Conservation (phyloP, 768 basidiomycete species). For the Boletus eberwhitei region DNA sequence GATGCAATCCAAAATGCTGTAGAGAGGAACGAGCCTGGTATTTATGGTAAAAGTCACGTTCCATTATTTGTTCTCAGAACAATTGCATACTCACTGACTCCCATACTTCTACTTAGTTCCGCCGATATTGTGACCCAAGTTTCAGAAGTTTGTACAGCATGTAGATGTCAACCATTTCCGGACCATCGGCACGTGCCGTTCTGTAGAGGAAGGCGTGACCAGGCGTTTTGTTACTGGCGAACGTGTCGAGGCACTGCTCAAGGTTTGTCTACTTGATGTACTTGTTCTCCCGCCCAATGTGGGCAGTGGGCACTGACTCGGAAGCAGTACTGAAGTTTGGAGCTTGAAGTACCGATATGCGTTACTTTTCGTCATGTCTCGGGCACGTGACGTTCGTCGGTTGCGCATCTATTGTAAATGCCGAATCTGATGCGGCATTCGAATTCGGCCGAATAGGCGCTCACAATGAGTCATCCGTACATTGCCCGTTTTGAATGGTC, state of each 20-base stretch:
- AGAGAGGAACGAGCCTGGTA: conserved; percentile 57
- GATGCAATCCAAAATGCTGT: conserved; percentile 73
- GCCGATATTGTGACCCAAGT: conserved; percentile 65
- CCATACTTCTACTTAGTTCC: conserved; percentile 38
- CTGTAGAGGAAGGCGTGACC: conserved; percentile 83
- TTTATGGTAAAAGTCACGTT: conserved; percentile 56
- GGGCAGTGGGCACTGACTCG: too few relatives aligned
- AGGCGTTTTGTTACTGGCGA: conserved; percentile 93
- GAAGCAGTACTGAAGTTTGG: conserved; percentile 36
- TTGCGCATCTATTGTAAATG: conserved; percentile 46
- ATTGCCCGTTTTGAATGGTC: conserved; percentile 82
- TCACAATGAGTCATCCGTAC: conserved; percentile 56
- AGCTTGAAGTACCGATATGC: conserved; percentile 22
- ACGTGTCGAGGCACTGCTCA: conserved; percentile 72
- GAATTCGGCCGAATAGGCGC: conserved; percentile 96
- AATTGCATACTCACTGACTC: conserved; percentile 2
- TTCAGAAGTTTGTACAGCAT: conserved; percentile 78
- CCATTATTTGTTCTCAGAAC: not conserved
- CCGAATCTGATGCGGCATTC: conserved; percentile 67
- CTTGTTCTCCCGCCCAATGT: not conserved
- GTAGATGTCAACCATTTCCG: conserved; percentile 96
- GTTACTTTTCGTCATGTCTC: too few relatives aligned
- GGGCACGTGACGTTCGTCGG: too few relatives aligned
- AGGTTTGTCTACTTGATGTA: conserved; percentile 43
- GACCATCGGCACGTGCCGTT: conserved; percentile 93